Conservation (phyloP, 2,329 filamentous ascomycete species). For the Immersiporthe knoxdaviesiana region DNA sequence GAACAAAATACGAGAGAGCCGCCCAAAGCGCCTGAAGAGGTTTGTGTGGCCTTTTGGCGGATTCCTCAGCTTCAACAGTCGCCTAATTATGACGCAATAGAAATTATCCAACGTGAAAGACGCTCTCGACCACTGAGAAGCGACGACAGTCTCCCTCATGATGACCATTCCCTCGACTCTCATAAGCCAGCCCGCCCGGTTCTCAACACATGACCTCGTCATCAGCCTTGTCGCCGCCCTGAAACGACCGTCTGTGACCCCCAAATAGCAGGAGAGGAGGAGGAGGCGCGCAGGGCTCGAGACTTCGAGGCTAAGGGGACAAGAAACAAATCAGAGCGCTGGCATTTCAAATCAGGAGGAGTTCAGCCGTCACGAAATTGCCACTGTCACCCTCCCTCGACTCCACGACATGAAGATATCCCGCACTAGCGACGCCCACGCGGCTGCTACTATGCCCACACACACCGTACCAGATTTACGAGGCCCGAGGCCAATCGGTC, state of each 20-base stretch:
- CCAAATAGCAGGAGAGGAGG: neutral
- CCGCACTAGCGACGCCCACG: conserved; percentile 9
- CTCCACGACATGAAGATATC: conserved; percentile 4
- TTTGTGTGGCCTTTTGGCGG: neutral
- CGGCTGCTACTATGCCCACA: conserved; percentile 13
- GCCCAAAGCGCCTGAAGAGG: conserved; percentile 2
- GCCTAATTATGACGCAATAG: conserved; percentile 16
- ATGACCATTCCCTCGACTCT: conserved; percentile 29
- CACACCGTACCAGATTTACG: neutral
- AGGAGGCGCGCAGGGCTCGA: neutral
- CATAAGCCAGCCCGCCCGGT: conserved; percentile 25
- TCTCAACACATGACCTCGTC: neutral
- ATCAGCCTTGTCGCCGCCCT: conserved; percentile 4
- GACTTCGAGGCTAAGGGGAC: too few species aligned
- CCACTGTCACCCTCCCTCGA: conserved; percentile 2
- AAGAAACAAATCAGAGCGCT: conserved; percentile 26
- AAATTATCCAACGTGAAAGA: neutral
- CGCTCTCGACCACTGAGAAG: neutral
- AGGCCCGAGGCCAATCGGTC: neutral
- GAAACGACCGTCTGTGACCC: neutral
- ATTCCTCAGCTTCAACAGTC: neutral
- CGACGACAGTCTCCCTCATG: conserved; percentile 5
- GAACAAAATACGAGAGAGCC: too few species aligned
- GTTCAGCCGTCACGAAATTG: neutral
- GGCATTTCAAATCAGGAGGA: conserved; percentile 26